Conservation (phyloP, 345 rosid species). For the Eucalyptus brandiana region DNA sequence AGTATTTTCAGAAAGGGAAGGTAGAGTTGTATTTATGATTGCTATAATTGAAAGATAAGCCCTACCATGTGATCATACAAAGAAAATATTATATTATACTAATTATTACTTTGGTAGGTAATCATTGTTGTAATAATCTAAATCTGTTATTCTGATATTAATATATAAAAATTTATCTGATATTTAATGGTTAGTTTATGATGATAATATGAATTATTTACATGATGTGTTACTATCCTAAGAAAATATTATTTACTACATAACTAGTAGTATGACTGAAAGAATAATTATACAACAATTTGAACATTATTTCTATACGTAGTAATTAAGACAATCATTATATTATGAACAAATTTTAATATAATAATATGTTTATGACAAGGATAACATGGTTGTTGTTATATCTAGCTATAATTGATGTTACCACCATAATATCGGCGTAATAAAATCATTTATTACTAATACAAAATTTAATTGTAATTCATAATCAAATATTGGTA, state of each 20-base stretch:
- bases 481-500: neutral
- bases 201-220: neutral
- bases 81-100: no score
- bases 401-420: neutral
- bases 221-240: neutral
- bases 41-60: neutral
- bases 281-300: no score
- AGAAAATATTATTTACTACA: neutral
- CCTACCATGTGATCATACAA: neutral
- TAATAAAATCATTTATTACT: no score
- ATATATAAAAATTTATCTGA: no score
- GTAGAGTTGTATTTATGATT: neutral
- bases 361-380: neutral
- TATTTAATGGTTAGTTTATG: neutral
- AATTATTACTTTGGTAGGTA: neutral
- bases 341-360: neutral
- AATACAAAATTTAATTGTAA: neutral
- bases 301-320: neutral
- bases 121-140: neutral
- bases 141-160: neutral
- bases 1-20: neutral
- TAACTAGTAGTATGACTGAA: neutral
- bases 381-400: neutral
- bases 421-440: neutral
- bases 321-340: neutral